Conservation (phyloP, 1,284 basidiomycete genomes). For the Rhodotorula glutinis region DNA sequence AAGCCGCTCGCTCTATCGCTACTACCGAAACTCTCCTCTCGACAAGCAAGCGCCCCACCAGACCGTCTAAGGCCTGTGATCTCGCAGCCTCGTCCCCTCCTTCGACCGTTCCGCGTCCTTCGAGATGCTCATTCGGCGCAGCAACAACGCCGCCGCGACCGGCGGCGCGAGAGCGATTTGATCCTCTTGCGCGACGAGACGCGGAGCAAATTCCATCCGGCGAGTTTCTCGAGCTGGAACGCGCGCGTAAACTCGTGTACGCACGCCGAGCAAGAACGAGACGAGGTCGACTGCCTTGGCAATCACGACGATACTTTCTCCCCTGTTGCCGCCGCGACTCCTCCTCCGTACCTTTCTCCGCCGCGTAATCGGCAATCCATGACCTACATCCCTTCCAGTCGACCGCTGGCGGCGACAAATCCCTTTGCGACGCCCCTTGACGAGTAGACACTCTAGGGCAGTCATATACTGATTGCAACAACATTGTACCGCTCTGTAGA, state of each 20-base stretch:
- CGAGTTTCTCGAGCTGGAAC: no score
- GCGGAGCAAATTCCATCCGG: background rate
- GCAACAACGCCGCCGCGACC: background rate
- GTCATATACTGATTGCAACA: no score
- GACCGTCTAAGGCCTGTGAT: background rate
- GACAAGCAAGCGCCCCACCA: background rate
- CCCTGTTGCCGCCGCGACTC: no score
- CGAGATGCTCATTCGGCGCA: background rate
- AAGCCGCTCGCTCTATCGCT: background rate
- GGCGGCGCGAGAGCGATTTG: constrained; percentile 1
- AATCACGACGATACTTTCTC: no score
- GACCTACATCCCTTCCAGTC: background rate
- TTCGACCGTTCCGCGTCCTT: background rate
- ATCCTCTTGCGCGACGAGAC: background rate
- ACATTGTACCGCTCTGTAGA: no score
- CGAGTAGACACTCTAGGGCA: background rate
- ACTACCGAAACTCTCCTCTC: background rate
- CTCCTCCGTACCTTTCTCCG: background rate
- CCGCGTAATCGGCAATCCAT: background rate
- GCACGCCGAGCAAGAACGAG: background rate
- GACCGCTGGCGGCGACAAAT: background rate
- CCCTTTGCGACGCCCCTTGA: constrained; percentile 18
- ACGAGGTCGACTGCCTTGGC: no score
- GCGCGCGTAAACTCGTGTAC: background rate
- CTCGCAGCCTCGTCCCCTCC: background rate